Evolutionary conservation across 1,284 basidiomycete species (phyloP).

Genomic region (Melampsora americana): DNA sequence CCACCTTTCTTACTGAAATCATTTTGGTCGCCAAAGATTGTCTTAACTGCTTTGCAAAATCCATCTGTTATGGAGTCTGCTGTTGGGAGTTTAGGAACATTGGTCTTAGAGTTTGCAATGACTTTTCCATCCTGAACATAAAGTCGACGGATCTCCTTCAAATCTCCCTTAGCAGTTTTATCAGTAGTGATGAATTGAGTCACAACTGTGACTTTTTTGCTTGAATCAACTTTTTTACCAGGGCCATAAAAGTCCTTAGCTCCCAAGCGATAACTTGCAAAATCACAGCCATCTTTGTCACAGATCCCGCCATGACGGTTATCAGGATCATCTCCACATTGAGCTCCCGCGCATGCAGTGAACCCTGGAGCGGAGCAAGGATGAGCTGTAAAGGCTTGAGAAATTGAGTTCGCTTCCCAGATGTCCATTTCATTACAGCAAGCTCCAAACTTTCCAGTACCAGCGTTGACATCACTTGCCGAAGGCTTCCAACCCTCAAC

Average conservation of each 20-base stretch:
- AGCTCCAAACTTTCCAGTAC: conserved; percentile 58
- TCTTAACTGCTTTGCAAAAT: conserved; percentile 59
- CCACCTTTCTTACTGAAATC: conserved; percentile 59
- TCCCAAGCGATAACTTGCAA: conserved; percentile 20
- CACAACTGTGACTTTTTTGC: conserved; percentile 23
- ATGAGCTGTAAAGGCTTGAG: conserved; percentile 31
- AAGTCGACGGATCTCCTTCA: conserved; percentile 20
- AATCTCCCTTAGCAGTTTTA: conserved; percentile 2
- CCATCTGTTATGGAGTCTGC: conserved; percentile 57
- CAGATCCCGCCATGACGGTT: conserved; percentile 17
- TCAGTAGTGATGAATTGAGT: conserved; percentile 35
- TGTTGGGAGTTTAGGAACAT: conserved; percentile 11
- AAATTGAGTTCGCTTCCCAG: conserved; percentile 36
- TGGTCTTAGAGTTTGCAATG: conserved; percentile 26
- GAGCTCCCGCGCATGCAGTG: background rate
- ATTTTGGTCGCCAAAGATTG: conserved; percentile 57
- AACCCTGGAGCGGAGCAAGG: background rate
- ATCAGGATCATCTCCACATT: conserved; percentile 12
- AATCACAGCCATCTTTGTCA: conserved; percentile 41
- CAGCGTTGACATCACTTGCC: conserved; percentile 50
- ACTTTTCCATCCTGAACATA: conserved; percentile 30
- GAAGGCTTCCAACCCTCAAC: conserved; percentile 50
- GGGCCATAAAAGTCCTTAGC: conserved; percentile 33
- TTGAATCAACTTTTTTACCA: conserved; percentile 4
- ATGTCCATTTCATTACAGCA: conserved; percentile 52